A percentile compares a stretch with the other conserved stretches of the same genome.
Evolutionary conservation across 192 early-diverging fungal species (phyloP).

Genomic region (Coemansia pectinata): DNA sequence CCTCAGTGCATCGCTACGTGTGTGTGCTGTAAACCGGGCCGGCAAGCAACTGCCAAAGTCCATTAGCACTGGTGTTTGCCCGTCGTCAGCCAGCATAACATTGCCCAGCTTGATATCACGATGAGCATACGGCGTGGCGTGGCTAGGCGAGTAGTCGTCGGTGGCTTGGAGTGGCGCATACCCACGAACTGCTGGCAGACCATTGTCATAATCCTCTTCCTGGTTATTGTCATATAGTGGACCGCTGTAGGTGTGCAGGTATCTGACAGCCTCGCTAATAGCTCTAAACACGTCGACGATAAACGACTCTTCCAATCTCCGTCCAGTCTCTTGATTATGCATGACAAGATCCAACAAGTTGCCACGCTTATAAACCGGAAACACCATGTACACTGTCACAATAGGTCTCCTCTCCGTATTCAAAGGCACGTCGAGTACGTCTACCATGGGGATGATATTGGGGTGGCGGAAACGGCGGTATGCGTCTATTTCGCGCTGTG

Average conservation of each 20-base stretch:
- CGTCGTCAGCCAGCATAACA: conserved; percentile 67
- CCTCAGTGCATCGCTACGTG: conserved; percentile 60
- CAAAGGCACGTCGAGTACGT: neutral
- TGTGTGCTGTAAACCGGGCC: conserved; percentile 60
- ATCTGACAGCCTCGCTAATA: conserved; percentile 61
- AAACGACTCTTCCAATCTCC: conserved; percentile 59
- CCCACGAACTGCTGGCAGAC: neutral
- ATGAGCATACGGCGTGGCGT: conserved; percentile 61
- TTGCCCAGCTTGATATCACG: conserved; percentile 80
- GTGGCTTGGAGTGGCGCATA: conserved; percentile 8
- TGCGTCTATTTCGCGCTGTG: conserved; percentile 69
- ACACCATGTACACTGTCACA: conserved; percentile 66
- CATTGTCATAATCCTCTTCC: neutral
- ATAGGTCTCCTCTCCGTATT: neutral
- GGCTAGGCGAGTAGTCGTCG: neutral
- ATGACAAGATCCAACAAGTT: conserved; percentile 61
- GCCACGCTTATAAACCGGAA: conserved; percentile 65
- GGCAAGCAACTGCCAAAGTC: conserved; percentile 72
- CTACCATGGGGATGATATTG: conserved; percentile 60
- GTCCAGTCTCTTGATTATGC: conserved; percentile 43
- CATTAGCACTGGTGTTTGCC: conserved; percentile 68
- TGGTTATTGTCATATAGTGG: neutral
- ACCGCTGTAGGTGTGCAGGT: conserved; percentile 47
- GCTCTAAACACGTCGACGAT: conserved; percentile 61
- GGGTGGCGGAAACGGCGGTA: conserved; percentile 62